Conservation (phyloP, 2,329 filamentous ascomycete species). For the Fusarium succisae region DNA sequence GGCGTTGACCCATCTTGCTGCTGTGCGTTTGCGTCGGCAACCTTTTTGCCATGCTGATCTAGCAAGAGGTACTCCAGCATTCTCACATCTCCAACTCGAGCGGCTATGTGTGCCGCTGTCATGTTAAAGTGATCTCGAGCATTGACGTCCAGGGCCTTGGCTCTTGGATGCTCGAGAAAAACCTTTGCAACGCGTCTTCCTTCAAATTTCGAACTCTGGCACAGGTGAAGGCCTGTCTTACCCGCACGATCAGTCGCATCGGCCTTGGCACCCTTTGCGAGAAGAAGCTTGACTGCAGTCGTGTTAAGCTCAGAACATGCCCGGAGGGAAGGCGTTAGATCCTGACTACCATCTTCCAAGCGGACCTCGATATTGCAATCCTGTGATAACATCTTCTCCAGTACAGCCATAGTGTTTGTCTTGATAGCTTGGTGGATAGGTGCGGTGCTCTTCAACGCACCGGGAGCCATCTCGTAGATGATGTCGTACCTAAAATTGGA, state of each 20-base stretch:
- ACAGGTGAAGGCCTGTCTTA: not conserved
- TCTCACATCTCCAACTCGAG: not conserved
- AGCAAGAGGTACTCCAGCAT: not conserved
- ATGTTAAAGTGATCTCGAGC: not conserved
- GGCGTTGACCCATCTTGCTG: not conserved
- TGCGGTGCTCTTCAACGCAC: not conserved
- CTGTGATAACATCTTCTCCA: not conserved
- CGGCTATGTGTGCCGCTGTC: not conserved
- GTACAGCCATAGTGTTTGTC: not conserved
- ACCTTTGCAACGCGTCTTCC: not conserved
- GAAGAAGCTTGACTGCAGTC: fast-evolving
- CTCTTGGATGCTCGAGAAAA: fast-evolving
- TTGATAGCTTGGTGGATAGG: not conserved
- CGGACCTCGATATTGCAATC: not conserved
- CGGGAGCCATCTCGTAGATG: not conserved
- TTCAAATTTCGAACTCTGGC: not conserved
- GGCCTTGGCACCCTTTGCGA: not conserved
- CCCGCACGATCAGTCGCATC: not conserved
- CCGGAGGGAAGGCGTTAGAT: not conserved
- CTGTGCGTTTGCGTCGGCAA: not conserved
- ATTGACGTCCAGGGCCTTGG: not conserved
- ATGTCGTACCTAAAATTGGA: not conserved
- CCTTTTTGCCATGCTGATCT: not conserved
- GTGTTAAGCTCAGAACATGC: not conserved
- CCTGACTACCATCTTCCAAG: not conserved